Evolutionary conservation across 2,329 filamentous ascomycete genomes (phyloP), one percentile per base, ranked within the genome.

Genomic region (Cladophialophora immunda): DNA sequence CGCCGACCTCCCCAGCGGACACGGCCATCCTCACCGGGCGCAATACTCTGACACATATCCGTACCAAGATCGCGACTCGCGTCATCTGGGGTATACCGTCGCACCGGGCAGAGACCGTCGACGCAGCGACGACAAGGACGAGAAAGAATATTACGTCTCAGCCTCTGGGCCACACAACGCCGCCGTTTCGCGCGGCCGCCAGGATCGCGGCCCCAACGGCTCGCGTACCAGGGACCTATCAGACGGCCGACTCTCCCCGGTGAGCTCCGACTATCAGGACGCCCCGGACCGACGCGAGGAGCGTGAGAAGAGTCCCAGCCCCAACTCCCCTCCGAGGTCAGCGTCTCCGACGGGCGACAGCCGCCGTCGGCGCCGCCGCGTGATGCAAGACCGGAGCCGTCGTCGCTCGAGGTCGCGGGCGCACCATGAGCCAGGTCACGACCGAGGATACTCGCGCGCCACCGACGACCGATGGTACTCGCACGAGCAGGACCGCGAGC

Each of bases 1-100:
- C 56, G 29, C 56, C n/a, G 56, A 50, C 25, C 45, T 50, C 17
- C 45, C 45, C 19, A 50, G 19, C 15, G 45, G 19, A 50, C 19
- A 50, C 19, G n/a, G 19, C 11, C 22, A 50, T 8, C 22, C 45
- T 13, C 22, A 13, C 17, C 45, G 22, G 45, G 19, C 19, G 3
- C 25, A 8, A 13, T 25, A 58, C 56, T n/a, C 13, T 30, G 22
- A 58, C 56, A 22, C 30, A 8, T 15, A 22, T 32, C 30, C 8
- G 5, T 25, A 50, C 22, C 8, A 50, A 9, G 45, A 50, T 5
- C 45, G 3, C 19, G 45, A 25, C 22, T 4, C 19, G 15, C 45
- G 3, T 4, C 45, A 1, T 50, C 22, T 25, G 2, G 19, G 9
- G 13, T 25, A 50, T 50, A 8, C 45, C 25, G 19, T 8, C 19